Evolutionary conservation across 192 early-diverging fungal genomes (phyloP).

Genomic region (Linnemannia exigua): DNA sequence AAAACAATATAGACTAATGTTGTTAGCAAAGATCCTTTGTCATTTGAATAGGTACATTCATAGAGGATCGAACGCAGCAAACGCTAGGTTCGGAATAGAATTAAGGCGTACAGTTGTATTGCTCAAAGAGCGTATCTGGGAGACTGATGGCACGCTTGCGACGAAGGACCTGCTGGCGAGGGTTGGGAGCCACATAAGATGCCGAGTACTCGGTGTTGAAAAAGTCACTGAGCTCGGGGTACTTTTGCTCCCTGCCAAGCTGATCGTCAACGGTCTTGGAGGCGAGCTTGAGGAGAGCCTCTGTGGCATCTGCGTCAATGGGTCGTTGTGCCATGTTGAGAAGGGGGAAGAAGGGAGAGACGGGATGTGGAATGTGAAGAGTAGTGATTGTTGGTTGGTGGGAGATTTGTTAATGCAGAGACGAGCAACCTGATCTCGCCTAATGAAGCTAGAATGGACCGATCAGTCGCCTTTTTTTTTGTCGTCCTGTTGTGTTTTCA

Average conservation of each 20-base stretch:
- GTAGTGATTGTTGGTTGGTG: not conserved
- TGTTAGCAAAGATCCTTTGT: not conserved
- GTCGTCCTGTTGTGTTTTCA: not conserved
- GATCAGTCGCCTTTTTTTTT: not conserved
- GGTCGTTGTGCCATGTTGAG: constrained; percentile 41
- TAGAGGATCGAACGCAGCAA: not conserved
- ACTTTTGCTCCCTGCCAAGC: constrained; percentile 55
- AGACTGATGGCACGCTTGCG: constrained; percentile 76
- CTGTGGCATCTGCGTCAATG: constrained; percentile 41
- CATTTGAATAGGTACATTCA: not conserved
- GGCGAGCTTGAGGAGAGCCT: constrained; percentile 42
- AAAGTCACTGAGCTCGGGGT: constrained; percentile 52
- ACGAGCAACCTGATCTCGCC: constrained; percentile 7
- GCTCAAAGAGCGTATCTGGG: constrained; percentile 81
- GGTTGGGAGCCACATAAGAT: constrained; percentile 63
- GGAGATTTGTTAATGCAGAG: not conserved
- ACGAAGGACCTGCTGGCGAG: constrained; percentile 68
- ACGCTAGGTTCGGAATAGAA: not conserved
- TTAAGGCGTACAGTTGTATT: constrained; percentile 74
- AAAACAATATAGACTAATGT: not conserved
- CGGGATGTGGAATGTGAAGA: not conserved
- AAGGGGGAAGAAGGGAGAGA: not conserved
- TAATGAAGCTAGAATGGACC: not conserved
- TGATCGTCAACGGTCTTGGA: constrained; percentile 60
- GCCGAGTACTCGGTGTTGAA: constrained; percentile 67